Conservation (phyloP, 306 rosid species). For the Vigna unguiculata region DNA sequence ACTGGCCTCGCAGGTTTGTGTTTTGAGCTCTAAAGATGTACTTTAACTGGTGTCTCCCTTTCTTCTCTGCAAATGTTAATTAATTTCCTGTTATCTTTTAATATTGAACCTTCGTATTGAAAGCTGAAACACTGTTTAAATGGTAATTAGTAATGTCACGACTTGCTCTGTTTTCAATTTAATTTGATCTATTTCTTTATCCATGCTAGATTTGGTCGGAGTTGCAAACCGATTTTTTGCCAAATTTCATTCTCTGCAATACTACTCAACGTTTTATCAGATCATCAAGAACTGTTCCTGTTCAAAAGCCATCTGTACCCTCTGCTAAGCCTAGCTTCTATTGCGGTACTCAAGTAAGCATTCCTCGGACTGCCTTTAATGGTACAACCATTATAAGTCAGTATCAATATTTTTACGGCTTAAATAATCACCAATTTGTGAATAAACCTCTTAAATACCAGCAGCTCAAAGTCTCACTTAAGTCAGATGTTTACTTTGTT, state of each 20-base stretch:
- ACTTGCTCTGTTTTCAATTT: slow-evolving; percentile 38
- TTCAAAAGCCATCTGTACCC: slow-evolving; percentile 98
- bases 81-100: slow-evolving; percentile 19
- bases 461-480: slow-evolving; percentile 23
- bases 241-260: slow-evolving; percentile 91
- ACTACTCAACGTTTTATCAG: slow-evolving; percentile 94
- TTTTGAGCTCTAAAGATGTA: slow-evolving; percentile 34
- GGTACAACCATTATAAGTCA: slow-evolving; percentile 22
- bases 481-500: slow-evolving; percentile 3
- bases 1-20: slow-evolving; percentile 90
- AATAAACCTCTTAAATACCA: slow-evolving; percentile 21
- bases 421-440: slow-evolving; percentile 6
- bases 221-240: slow-evolving; percentile 96
- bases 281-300: slow-evolving; percentile 77
- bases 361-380: slow-evolving; percentile 26
- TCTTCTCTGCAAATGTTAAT: slow-evolving; percentile 5
- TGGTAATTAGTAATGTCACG: slow-evolving; percentile 34
- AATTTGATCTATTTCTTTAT: slow-evolving; percentile 44
- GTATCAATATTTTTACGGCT: slow-evolving; percentile 27
- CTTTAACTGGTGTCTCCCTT: slow-evolving; percentile 33
- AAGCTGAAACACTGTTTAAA: slow-evolving; percentile 35
- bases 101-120: slow-evolving; percentile 25
- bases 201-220: slow-evolving; percentile 90
- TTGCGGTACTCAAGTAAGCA: slow-evolving; percentile 89
- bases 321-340: slow-evolving; percentile 92